Evolutionary conservation across 1,284 basidiomycete genomes (phyloP), one percentile per base, ranked within the genome.

Genomic region (Vanrija sp.): DNA sequence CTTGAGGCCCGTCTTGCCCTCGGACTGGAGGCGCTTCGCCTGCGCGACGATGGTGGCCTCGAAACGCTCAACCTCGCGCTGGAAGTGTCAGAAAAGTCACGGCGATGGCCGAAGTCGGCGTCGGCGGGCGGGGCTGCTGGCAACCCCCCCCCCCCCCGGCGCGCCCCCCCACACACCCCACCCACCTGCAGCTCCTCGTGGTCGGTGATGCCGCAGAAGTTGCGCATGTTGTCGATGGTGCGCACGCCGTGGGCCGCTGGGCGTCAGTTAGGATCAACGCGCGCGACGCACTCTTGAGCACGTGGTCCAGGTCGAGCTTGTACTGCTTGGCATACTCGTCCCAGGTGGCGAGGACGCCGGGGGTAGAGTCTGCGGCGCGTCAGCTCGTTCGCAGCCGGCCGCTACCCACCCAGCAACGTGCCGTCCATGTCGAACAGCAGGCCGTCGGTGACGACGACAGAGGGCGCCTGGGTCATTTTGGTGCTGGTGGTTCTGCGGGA

Each of bases 221-320:
- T 85, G 57, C 80, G 82, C 54, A 90, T 73, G 29, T 87, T 88
- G 69, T 90, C 88, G 51, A 82, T 79, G 6, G 88, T 78, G 54
- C 88, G 80, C 51, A 86, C 80, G n/a, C 88, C 88, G 69, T 89
- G 88, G 0, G 86, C 83, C 5, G 81, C 89, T 91, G 55, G 5
- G n/a, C 1, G 23, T 38, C 16, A 25, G 28, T 38, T 7, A 16
- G 23, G 4, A 16, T 15, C 15, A 15, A 14, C 40, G 8, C 21
- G n/a, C 15, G 28, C 2, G 6, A 65, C 74, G 55, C 47, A 76
- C 74, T 74, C 47, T 67, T 64, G 19, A 77, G 52, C 0, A 77
- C 73, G 50, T 75, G 64, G 29, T 63, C 67, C 18, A 77, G 57
- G 58, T 77, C 73, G 3, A 76, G 64, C 54, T 67, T 50, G 58